A percentile compares a stretch with the other conserved stretches of the same genome.
Conservation (phyloP, 108 stramenopile genomes). For the Cyclostephanos invisitatus region DNA sequence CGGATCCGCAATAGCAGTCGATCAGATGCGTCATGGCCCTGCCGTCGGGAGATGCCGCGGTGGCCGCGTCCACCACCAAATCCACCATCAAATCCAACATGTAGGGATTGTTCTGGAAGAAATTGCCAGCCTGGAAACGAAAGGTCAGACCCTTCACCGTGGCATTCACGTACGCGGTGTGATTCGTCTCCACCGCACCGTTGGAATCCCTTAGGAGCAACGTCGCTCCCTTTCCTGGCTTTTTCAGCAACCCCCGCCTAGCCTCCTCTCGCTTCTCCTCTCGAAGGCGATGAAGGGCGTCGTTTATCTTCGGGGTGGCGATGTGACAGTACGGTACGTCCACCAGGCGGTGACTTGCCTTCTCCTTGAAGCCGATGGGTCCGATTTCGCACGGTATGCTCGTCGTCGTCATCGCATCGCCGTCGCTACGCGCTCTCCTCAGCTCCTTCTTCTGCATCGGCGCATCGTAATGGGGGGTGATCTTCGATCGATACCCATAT, state of each 20-base stretch:
- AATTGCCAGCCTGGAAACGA: conserved; percentile 92
- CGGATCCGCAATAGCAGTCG: conserved; percentile 98
- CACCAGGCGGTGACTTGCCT: conserved; percentile 70
- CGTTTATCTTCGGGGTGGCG: conserved; percentile 93
- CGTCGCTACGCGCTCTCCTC: conserved; percentile 4
- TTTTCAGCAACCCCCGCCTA: conserved; percentile 48
- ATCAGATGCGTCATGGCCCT: conserved; percentile 73
- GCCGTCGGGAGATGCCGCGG: conserved; percentile 24
- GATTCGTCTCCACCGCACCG: conserved; percentile 83
- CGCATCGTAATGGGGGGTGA: conserved; percentile 95
- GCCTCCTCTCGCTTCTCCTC: conserved; percentile 52
- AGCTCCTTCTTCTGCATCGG: conserved; percentile 60
- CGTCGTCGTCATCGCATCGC: not conserved
- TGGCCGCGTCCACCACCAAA: conserved; percentile 74
- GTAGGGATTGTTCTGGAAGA: conserved; percentile 97
- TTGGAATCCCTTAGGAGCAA: conserved; percentile 86
- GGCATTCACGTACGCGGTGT: conserved; percentile 76
- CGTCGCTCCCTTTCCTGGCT: conserved; percentile 81
- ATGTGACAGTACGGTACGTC: conserved; percentile 94
- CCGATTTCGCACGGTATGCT: conserved; percentile 41
- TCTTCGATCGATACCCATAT: conserved; percentile 90
- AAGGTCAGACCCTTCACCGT: conserved; percentile 72
- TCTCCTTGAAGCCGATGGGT: conserved; percentile 87
- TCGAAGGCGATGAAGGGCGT: conserved; percentile 58
- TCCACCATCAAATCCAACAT: conserved; percentile 93